Evolutionary conservation across 2,329 filamentous ascomycete species (phyloP), one percentile per base, ranked within the genome.

Genomic region (Pseudohalonectria lignicola): DNA sequence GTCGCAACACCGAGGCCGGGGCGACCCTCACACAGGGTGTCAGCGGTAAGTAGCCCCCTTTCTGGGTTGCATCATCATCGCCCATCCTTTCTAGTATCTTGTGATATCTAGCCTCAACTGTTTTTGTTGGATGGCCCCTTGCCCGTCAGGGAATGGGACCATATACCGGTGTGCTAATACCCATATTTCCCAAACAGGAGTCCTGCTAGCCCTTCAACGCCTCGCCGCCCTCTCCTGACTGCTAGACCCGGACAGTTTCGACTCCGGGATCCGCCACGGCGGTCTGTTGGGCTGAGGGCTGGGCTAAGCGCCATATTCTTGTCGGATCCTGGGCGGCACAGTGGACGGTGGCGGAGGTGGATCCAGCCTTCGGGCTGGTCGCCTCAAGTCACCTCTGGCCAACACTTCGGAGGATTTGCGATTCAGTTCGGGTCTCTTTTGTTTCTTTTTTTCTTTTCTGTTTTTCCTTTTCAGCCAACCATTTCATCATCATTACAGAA

Each of bases 1-100:
- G 74, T 52, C 75, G 87, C 45, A 95, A 88, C 60, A 95, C 90
- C 0, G 83, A 94, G 56, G 90, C 90, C 7, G 79, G 76, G 34
- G 78, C 82, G 2, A 94, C 90, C 1, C 59, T 94, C 52, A 90
- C 86, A 1, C 90, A 94, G 57, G 90, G 90, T 47, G 86, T 94
- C 31, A 94, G 85, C 57, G 88, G 88, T 85, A 67, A 61, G 77
- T 68, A 47, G n/a, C n/a, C n/a, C n/a, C n/a, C n/a, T n/a, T n/a
- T n/a, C n/a, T n/a, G n/a, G n/a, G 28, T 36, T 35, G 16, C 31
- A 17, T 16, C n/a, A 19, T 33, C 12, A 8, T 26, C 15, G 25
- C 18, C 15, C 13, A 29, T 32, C 12, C 34, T 36, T 31, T n/a
- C 20, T 31, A 31, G 33, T 34, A 20, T 31, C 4, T 34, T 21